Conservation (phyloP, 106 monocot species). For the Vanilla planifolia region DNA sequence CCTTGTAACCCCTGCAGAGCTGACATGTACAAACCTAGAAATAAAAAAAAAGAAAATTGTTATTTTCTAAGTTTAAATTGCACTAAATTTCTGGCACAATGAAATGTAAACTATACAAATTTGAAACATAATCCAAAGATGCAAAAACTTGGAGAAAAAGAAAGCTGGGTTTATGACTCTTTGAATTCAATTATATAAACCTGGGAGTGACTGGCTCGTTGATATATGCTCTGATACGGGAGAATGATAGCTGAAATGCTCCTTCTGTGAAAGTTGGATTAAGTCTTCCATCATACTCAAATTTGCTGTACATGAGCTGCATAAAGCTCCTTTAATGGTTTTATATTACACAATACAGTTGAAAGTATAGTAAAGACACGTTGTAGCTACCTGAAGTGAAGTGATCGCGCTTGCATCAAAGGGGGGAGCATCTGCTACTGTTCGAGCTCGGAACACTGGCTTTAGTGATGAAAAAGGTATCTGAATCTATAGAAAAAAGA, state of each 20-base stretch:
- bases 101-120: too few species aligned
- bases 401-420: constrained; percentile 75
- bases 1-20: constrained; percentile 93
- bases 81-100: too few species aligned
- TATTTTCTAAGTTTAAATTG: too few species aligned
- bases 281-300: constrained; percentile 94
- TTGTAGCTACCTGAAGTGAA: constrained; percentile 53
- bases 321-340: constrained; percentile 4
- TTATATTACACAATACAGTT: too few species aligned
- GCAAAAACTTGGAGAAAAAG: too few species aligned
- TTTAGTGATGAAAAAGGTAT: constrained; percentile 81
- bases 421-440: constrained; percentile 63
- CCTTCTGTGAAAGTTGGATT: constrained; percentile 92
- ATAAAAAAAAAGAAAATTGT: background rate
- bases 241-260: constrained; percentile 82
- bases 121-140: background rate
- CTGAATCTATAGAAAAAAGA: constrained; percentile 49
- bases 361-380: too few species aligned
- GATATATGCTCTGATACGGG: constrained; percentile 75
- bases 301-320: constrained; percentile 98
- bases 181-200: constrained; percentile 39
- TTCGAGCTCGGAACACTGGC: constrained; percentile 79
- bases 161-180: too few species aligned
- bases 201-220: constrained; percentile 85
- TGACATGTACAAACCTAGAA: constrained; percentile 69